Evolutionary conservation across 1,284 basidiomycete genomes (phyloP).

Genomic region (Taiwanofungus camphoratus): DNA sequence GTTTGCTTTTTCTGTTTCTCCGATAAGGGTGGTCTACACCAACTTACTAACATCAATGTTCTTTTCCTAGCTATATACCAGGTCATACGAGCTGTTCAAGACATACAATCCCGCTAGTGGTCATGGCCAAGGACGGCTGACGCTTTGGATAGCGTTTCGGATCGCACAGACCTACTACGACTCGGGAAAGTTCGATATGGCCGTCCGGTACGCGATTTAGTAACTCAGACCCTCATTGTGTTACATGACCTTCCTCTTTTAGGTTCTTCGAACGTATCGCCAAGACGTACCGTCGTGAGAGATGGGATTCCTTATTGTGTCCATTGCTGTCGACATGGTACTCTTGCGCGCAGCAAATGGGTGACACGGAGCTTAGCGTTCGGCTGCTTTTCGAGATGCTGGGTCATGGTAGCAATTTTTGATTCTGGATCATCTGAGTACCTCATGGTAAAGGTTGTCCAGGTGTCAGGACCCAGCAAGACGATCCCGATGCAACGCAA

Average conservation of each 20-base stretch:
- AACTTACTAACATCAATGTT: neutral
- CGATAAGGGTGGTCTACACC: neutral
- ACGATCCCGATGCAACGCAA: slow-evolving; percentile 45
- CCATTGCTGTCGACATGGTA: slow-evolving; percentile 76
- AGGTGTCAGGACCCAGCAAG: slow-evolving; percentile 30
- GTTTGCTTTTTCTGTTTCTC: slow-evolving; percentile 32
- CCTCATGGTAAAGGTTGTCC: neutral
- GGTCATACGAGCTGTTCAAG: slow-evolving; percentile 88
- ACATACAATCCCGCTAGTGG: slow-evolving; percentile 45
- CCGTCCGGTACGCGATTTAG: slow-evolving; percentile 55
- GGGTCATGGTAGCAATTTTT: slow-evolving; percentile 52
- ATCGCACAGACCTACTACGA: slow-evolving; percentile 82
- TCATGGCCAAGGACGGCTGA: slow-evolving; percentile 62
- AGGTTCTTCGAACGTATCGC: slow-evolving; percentile 90
- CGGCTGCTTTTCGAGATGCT: slow-evolving; percentile 78
- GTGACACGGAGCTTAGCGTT: slow-evolving; percentile 70
- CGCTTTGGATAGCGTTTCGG: slow-evolving; percentile 78
- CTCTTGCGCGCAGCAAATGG: slow-evolving; percentile 69
- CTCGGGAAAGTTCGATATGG: slow-evolving; percentile 76
- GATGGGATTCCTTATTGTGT: slow-evolving; percentile 67
- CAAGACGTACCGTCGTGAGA: slow-evolving; percentile 76
- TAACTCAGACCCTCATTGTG: neutral
- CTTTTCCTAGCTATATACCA: slow-evolving; percentile 69
- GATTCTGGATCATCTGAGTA: neutral
- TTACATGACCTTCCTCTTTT: neutral